These are phyloP conservation scores for Reutealis trisperma DNA, from an alignment of 345 rosid species.

Conservation along the genomic window DNA sequence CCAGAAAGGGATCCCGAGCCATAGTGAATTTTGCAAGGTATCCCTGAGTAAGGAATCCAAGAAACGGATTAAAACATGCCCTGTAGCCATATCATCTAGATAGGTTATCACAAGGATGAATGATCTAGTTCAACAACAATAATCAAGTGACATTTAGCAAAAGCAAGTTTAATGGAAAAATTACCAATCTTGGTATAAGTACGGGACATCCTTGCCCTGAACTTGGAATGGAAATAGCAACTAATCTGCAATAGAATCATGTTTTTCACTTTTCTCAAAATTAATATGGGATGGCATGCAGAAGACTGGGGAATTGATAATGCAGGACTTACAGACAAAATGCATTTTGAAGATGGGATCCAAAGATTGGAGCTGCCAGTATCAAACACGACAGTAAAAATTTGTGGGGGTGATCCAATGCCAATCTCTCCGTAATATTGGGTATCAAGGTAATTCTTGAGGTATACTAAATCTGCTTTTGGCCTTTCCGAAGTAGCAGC, in stretches of 20 bases:
- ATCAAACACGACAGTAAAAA: conserved; percentile 54
- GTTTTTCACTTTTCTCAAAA: neutral
- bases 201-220: conserved; percentile 44
- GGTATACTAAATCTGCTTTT: conserved; percentile 36
- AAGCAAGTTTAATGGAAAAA: conserved; percentile 12
- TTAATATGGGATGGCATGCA: neutral
- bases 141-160: neutral
- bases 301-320: neutral
- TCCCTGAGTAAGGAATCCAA: conserved; percentile 33
- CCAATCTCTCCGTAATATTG: conserved; percentile 72
- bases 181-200: conserved; percentile 62
- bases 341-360: conserved; percentile 67
- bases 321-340: conserved; percentile 45
- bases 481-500: neutral
- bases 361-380: conserved; percentile 66
- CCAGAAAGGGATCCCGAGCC: conserved; percentile 51
- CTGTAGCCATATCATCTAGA: too few relatives aligned
- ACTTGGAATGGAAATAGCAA: conserved; percentile 61
- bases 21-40: conserved; percentile 48
- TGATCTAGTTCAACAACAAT: neutral
- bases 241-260: conserved; percentile 44
- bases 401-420: conserved; percentile 63
- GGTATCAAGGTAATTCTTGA: conserved; percentile 53
- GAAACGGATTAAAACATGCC: neutral
- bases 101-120: neutral